phyloP scores from a whole-genome alignment of 257 asterid species.

The Echium plantagineum region DNA sequence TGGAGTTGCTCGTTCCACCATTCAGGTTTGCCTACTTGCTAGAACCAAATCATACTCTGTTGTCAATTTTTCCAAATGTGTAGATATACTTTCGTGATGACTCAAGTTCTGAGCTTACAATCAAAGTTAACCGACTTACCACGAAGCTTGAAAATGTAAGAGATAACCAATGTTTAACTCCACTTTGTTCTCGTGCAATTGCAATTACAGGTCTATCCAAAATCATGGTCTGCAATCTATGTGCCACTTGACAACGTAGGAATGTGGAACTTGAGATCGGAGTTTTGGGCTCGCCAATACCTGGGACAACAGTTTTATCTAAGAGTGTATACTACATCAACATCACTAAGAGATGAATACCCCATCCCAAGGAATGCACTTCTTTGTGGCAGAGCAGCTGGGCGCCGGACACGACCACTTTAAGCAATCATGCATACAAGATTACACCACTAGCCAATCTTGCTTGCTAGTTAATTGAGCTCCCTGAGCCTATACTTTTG shows the following conservation, averaged over 20 bases:
- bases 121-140: no score
- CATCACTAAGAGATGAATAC: slow-evolving; percentile 66
- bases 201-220: slow-evolving; percentile 64
- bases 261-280: slow-evolving; percentile 84
- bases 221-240: slow-evolving; percentile 67
- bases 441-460: slow-evolving; percentile 1
- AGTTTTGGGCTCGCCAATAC: slow-evolving; percentile 80
- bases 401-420: slow-evolving; percentile 63
- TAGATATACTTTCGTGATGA: no score
- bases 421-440: slow-evolving; percentile 9
- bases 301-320: slow-evolving; percentile 72
- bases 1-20: slow-evolving; percentile 69
- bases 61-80: background rate
- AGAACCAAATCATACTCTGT: background rate
- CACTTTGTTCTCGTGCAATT: background rate
- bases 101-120: no score
- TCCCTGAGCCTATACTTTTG: slow-evolving; percentile 3
- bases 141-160: background rate
- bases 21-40: slow-evolving; percentile 37
- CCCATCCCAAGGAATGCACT: slow-evolving; percentile 85
- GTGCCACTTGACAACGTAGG: slow-evolving; percentile 74
- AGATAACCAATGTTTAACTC: background rate
- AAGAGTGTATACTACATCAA: slow-evolving; percentile 60
- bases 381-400: slow-evolving; percentile 70
- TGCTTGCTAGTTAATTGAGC: background rate